Evolutionary conservation across 208 protist genomes (phyloP), one percentile per base, ranked within the genome.

Genomic region (Herpetomonas samuelpessoai): DNA sequence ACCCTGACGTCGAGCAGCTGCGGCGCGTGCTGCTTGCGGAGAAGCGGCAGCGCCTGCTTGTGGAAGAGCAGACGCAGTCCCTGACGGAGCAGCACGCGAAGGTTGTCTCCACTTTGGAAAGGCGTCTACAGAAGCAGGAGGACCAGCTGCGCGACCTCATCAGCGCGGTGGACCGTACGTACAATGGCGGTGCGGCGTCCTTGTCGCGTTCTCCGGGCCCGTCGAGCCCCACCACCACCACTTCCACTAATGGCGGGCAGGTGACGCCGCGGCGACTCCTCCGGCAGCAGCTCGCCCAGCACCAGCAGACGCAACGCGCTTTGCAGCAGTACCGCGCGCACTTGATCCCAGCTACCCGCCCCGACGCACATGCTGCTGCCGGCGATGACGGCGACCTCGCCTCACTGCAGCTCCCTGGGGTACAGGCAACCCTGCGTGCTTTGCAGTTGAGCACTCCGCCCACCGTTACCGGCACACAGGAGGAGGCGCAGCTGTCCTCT

Each of bases 21-120:
- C 69, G 77, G 18, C 58, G 66, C 16, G 66, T 75, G 18, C 71
- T 91, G 12, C 62, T 83, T 27, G 76, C 76, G n/a, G 82, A 92
- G 57, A 91, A 86, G 63, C 71, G 78, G 21, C 85, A 95, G 74
- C 74, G 88, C 3, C 68, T 92, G n/a, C 75, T 78, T 18, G 79
- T 91, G 14, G 88, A 95, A 57, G 83, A 95, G 68, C 85, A 92
- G 46, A 95, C 81, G 25, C 83, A 95, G 50, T 73, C 46, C 22
- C 68, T 95, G 35, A 83, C 79, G 22, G 83, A 95, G 63, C 85
- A 92, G 66, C 88, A 92, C 54, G 77, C 69, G 18, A 86, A 81
- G 61, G 78, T 91, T 22, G 79, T 95, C 2, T 52, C 29, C 27
- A 91, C 81, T 22, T 69, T 92, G 35, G 85, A 92, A 74, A 62